Evolutionary conservation across 345 rosid genomes (phyloP).

Genomic region (Eucalyptus globulus): DNA sequence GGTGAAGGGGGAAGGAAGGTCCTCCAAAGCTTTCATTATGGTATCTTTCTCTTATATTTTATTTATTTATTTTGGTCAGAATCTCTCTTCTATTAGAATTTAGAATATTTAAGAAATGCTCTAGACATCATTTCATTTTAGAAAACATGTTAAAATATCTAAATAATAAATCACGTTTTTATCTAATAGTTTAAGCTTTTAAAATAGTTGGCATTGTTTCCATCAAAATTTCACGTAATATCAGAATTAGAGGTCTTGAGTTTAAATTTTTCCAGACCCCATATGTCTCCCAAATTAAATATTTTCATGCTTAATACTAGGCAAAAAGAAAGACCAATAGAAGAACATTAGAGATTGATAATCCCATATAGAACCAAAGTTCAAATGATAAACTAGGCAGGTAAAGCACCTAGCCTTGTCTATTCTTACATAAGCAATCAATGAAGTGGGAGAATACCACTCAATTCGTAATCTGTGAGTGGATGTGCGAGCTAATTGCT

Average conservation of each 20-base stretch:
- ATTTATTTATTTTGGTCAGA: not conserved
- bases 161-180: too few relatives aligned
- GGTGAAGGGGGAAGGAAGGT: not conserved
- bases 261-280: too few relatives aligned
- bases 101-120: not conserved
- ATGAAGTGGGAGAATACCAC: not conserved
- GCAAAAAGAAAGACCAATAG: too few relatives aligned
- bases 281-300: too few relatives aligned
- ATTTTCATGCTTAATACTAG: too few relatives aligned
- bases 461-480: not conserved
- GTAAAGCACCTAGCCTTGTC: not conserved
- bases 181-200: too few relatives aligned
- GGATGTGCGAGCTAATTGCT: not conserved
- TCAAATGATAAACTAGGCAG: not conserved
- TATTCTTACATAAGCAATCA: not conserved
- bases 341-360: not conserved
- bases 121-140: not conserved
- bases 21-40: not conserved
- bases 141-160: not conserved
- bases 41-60: not conserved
- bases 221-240: too few relatives aligned
- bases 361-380: not conserved
- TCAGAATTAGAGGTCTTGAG: too few relatives aligned
- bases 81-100: not conserved
- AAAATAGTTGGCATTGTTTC: too few relatives aligned